phyloP scores from a whole-genome alignment of 768 basidiomycete genomes.

The Phlebiopsis flavidoalba region DNA sequence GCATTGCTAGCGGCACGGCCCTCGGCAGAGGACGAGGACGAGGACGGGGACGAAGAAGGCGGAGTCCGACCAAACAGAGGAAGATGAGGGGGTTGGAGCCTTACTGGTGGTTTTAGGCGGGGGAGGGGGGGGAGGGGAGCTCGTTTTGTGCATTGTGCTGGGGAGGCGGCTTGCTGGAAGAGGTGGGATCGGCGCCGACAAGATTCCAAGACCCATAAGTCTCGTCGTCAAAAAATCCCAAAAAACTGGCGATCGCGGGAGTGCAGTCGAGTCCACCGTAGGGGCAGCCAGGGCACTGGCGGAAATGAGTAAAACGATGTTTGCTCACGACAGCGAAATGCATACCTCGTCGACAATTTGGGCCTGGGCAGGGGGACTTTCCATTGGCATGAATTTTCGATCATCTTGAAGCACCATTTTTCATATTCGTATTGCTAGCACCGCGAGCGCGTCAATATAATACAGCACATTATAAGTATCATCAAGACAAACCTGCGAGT shows the following conservation, averaged over 20 bases:
- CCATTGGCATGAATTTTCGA: constrained; percentile 61
- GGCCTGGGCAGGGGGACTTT: constrained; percentile 48
- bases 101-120: background rate
- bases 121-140: background rate
- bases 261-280: constrained; percentile 55
- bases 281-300: constrained; percentile 56
- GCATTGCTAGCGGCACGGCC: background rate
- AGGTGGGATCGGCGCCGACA: constrained; percentile 5
- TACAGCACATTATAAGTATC: background rate
- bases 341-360: constrained; percentile 56
- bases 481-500: constrained; percentile 19
- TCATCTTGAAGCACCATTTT: constrained; percentile 48
- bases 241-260: constrained; percentile 46
- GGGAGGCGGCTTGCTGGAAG: background rate
- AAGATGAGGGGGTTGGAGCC: constrained; percentile 12
- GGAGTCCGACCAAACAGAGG: background rate
- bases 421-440: constrained; percentile 46
- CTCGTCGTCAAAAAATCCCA: constrained; percentile 31
- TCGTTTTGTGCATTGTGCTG: background rate
- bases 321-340: too few species aligned
- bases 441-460: background rate
- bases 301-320: too few species aligned
- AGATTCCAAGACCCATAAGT: constrained; percentile 48
- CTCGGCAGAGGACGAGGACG: background rate
- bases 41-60: background rate